A percentile compares a stretch with the other conserved stretches of the same genome.
Evolutionary conservation across 805 yeast species (phyloP).

Genomic region (Nakazawaea ernobii): DNA sequence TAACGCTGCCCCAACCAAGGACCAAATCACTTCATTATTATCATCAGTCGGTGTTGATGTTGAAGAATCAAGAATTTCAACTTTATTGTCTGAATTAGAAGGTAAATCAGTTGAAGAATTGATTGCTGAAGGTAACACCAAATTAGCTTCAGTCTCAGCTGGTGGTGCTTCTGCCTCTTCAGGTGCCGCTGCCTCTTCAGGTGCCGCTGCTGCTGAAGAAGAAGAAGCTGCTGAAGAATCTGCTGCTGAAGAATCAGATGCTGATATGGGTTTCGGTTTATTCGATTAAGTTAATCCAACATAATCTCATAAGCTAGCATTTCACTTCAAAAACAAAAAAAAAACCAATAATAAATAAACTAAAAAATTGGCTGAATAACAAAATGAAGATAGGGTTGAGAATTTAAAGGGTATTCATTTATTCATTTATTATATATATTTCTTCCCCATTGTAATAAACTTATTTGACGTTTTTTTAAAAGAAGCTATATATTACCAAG

Average conservation of each 20-base stretch:
- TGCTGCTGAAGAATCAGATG: conserved; percentile 58
- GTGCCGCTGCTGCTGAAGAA: conserved; percentile 64
- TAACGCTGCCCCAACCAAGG: conserved; percentile 88
- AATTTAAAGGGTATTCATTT: too few relatives aligned
- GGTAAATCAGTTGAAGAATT: conserved; percentile 90
- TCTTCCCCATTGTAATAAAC: background rate
- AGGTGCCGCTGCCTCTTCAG: conserved; percentile 65
- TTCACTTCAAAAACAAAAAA: background rate
- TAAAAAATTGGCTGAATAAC: background rate
- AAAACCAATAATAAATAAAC: background rate
- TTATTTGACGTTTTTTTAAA: background rate
- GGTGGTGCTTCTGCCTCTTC: conserved; percentile 95
- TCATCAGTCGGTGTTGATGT: conserved; percentile 95
- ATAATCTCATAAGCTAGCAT: background rate
- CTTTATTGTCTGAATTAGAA: conserved; percentile 79
- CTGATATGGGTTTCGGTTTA: conserved; percentile 68
- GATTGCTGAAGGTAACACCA: conserved; percentile 91
- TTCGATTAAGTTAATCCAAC: conserved; percentile 23
- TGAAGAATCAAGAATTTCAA: conserved; percentile 80
- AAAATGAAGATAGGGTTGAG: too few relatives aligned
- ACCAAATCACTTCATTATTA: conserved; percentile 82
- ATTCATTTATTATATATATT: too few relatives aligned
- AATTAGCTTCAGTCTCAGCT: conserved; percentile 95
- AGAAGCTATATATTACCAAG: background rate
- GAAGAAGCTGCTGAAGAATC: conserved; percentile 67